phyloP scores from a whole-genome alignment of 2,329 filamentous ascomycete species.

The Trichophyton verrucosum region DNA sequence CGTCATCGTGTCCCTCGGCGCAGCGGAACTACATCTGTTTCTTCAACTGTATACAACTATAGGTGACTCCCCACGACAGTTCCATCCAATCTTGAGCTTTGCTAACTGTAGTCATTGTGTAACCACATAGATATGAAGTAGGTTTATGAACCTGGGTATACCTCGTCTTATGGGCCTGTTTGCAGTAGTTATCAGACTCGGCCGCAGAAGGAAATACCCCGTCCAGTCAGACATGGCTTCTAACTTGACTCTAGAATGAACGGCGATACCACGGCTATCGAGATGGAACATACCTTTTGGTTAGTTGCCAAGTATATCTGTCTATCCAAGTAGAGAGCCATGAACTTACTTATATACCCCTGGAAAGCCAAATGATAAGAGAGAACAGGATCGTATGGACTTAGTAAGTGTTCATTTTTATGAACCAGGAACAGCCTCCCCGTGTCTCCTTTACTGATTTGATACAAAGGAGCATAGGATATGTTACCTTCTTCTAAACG shows the following conservation, averaged over 20 bases:
- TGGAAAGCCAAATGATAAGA: constrained; percentile 12
- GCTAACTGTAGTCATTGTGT: neutral
- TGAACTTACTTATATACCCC: neutral
- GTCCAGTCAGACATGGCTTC: neutral
- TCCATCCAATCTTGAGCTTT: neutral
- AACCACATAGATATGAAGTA: neutral
- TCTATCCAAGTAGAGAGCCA: neutral
- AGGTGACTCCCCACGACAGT: neutral
- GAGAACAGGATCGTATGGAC: constrained; percentile 13
- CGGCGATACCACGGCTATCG: constrained; percentile 12
- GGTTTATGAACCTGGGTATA: neutral
- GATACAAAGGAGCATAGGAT: constrained; percentile 8
- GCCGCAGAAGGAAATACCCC: neutral
- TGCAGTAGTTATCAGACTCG: neutral
- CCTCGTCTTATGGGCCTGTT: neutral
- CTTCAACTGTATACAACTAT: constrained; percentile 11
- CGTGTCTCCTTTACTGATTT: neutral
- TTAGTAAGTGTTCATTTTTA: constrained; percentile 8
- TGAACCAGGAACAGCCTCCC: neutral
- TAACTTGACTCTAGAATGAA: constrained; percentile 7
- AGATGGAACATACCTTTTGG: constrained; percentile 13
- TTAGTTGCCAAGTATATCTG: constrained; percentile 3
- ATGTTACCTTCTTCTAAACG: constrained; percentile 8
- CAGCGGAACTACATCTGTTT: constrained; percentile 9
- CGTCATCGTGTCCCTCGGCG: neutral